phyloP scores from a whole-genome alignment of 208 protist genomes.

The Wallacemonas sp. region DNA sequence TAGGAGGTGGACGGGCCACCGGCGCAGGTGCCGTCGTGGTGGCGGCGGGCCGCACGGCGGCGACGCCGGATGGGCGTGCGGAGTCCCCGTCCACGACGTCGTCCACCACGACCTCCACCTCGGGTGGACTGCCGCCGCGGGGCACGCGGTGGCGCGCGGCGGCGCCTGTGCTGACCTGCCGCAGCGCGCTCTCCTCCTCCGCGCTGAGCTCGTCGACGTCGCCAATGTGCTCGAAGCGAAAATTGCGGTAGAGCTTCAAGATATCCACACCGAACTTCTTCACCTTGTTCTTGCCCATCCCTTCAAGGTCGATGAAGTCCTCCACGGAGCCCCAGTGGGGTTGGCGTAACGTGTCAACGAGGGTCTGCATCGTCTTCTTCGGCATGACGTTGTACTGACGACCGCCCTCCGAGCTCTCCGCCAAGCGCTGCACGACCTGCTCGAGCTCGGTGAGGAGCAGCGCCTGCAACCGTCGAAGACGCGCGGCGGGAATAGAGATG shows the following conservation, averaged over 20 bases:
- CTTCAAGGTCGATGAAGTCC: conserved; percentile 79
- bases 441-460: conserved; percentile 63
- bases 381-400: conserved; percentile 86
- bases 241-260: conserved; percentile 69
- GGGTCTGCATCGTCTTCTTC: conserved; percentile 74
- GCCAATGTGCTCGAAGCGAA: conserved; percentile 77
- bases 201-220: conserved; percentile 69
- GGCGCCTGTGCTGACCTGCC: conserved; percentile 40
- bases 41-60: not conserved
- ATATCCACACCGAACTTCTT: conserved; percentile 82
- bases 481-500: conserved; percentile 32
- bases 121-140: conserved; percentile 16
- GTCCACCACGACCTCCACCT: conserved; percentile 13
- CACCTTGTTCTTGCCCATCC: conserved; percentile 88
- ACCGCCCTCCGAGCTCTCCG: conserved; percentile 64
- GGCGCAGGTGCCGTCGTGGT: not conserved
- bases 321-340: conserved; percentile 66
- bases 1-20: not conserved
- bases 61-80: not conserved
- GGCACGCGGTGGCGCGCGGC: conserved; percentile 38
- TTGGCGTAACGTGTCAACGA: conserved; percentile 59
- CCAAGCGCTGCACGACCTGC: conserved; percentile 66
- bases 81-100: conserved; percentile 11
- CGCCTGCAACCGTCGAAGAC: conserved; percentile 48
- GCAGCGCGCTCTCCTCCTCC: conserved; percentile 54